Conservation (phyloP, 768 basidiomycete genomes). For the Rhodosporidiobolus odoratus region DNA sequence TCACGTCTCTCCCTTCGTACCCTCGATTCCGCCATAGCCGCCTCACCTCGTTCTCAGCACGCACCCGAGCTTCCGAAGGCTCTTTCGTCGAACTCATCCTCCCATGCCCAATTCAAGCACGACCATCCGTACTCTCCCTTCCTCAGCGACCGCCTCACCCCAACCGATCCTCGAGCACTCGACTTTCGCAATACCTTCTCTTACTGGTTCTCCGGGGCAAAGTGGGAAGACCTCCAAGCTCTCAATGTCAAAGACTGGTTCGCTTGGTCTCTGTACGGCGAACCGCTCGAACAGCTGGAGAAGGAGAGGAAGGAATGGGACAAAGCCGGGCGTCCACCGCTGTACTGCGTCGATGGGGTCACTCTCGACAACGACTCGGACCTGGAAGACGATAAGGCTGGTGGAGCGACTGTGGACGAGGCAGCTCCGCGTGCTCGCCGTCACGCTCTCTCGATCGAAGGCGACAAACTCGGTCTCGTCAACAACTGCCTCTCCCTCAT, state of each 20-base stretch:
- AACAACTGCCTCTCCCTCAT: constrained; percentile 38
- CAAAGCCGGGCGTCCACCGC: constrained; percentile 13
- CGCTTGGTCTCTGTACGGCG: constrained; percentile 39
- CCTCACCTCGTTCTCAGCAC: not conserved
- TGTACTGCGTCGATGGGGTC: constrained; percentile 18
- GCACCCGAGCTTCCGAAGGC: not conserved
- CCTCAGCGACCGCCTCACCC: constrained; percentile 25
- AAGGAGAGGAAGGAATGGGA: constrained; percentile 33
- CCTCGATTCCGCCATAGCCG: constrained; percentile 19
- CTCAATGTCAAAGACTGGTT: constrained; percentile 41
- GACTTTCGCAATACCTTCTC: constrained; percentile 37
- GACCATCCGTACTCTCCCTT: constrained; percentile 6
- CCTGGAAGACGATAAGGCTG: constrained; percentile 22
- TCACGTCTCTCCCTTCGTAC: constrained; percentile 12
- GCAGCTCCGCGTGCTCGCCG: not conserved
- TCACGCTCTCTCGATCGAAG: constrained; percentile 1
- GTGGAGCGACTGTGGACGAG: too few species aligned
- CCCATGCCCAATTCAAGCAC: not conserved
- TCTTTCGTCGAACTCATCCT: not conserved
- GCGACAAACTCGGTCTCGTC: constrained; percentile 31
- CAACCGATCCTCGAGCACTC: constrained; percentile 37
- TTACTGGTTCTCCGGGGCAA: constrained; percentile 35
- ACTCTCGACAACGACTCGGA: constrained; percentile 15
- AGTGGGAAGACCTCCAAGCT: constrained; percentile 10
- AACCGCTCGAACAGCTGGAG: constrained; percentile 29